Evolutionary conservation across 2,329 filamentous ascomycete species (phyloP).

Genomic region (Fusarium sp.): DNA sequence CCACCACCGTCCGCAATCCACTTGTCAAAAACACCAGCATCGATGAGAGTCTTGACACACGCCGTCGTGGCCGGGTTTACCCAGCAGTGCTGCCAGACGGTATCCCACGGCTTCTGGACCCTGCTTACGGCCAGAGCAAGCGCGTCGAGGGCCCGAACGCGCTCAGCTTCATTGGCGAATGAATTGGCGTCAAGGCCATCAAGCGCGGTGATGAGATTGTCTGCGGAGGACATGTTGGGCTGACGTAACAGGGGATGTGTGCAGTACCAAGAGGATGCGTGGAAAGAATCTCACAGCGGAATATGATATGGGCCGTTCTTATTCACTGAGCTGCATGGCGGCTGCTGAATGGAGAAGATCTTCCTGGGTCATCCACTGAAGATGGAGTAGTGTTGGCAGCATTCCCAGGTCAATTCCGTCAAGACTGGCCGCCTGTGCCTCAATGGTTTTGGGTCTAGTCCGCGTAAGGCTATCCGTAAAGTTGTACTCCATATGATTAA

Average conservation of each 20-base stretch:
- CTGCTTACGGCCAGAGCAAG: slow-evolving; percentile 50
- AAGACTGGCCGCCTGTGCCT: neutral
- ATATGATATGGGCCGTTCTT: slow-evolving; percentile 12
- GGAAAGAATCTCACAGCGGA: neutral
- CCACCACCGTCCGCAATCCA: slow-evolving; percentile 52
- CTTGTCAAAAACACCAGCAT: slow-evolving; percentile 54
- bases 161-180: slow-evolving; percentile 53
- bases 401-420: neutral
- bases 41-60: slow-evolving; percentile 55
- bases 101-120: slow-evolving; percentile 56
- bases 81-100: slow-evolving; percentile 56
- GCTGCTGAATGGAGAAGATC: neutral
- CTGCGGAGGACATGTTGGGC: slow-evolving; percentile 44
- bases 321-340: no score
- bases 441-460: no score
- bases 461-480: no score
- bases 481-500: no score
- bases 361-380: neutral
- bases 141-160: slow-evolving; percentile 51
- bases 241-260: neutral
- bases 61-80: slow-evolving; percentile 52
- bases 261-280: neutral
- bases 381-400: neutral
- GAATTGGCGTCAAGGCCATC: slow-evolving; percentile 45
- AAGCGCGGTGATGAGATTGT: slow-evolving; percentile 46